Percentiles rank a stretch among this genome's conserved stretches.
These are phyloP conservation scores for Zangia roseola DNA, from an alignment of 768 basidiomycete genomes.

Conservation along the genomic window DNA sequence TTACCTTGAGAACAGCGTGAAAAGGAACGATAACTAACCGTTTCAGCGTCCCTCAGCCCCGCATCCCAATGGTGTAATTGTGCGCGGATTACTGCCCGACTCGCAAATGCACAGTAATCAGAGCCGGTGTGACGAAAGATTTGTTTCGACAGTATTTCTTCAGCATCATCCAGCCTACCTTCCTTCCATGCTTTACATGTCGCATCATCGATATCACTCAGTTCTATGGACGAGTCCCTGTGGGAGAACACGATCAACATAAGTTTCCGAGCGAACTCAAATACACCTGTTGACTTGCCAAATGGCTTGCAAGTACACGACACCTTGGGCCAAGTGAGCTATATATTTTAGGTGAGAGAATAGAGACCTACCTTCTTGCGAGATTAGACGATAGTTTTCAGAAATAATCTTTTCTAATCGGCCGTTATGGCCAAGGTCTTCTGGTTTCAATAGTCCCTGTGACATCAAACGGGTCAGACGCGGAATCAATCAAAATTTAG, in stretches of 20 bases:
- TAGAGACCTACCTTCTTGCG: constrained; percentile 1
- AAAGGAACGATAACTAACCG: background rate
- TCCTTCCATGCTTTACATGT: constrained; percentile 2
- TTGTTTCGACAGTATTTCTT: constrained; percentile 8
- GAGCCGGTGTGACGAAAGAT: background rate
- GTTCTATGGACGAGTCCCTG: constrained; percentile 7
- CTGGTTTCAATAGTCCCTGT: constrained; percentile 7
- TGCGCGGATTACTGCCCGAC: constrained; percentile 7
- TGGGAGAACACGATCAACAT: background rate
- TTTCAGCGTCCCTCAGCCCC: constrained; percentile 11
- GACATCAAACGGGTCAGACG: background rate
- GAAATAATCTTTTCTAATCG: constrained; percentile 1
- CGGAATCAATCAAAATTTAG: background rate
- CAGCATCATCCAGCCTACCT: constrained; percentile 6
- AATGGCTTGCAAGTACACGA: constrained; percentile 1
- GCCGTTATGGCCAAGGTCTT: constrained; percentile 1
- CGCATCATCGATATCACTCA: background rate
- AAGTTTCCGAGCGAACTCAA: background rate
- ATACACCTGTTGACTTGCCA: background rate
- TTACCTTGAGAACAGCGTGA: background rate
- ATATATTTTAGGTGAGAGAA: no score
- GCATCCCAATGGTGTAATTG: constrained; percentile 4
- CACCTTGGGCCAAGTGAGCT: constrained; percentile 3
- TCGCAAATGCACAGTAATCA: constrained; percentile 4
- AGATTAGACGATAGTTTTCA: constrained; percentile 9